Evolutionary conservation across 169 alveolate genomes (phyloP).

Genomic region (Cryptosporidium parvum): DNA sequence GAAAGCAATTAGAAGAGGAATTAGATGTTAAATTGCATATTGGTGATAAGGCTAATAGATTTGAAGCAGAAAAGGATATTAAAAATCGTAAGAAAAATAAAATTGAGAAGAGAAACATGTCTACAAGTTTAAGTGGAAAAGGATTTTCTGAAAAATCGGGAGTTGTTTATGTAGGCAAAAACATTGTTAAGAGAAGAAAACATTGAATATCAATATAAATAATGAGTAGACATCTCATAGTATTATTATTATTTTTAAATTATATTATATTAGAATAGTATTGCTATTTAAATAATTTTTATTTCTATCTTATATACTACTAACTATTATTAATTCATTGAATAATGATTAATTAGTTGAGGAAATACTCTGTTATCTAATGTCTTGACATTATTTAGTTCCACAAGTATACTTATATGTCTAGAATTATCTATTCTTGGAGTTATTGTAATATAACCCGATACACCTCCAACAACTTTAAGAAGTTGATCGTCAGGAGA

Average conservation of each 20-base stretch:
- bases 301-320: not conserved
- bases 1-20: conserved; percentile 50
- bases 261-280: not conserved
- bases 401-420: conserved; percentile 56
- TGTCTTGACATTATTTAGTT: conserved; percentile 27
- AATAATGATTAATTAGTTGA: conserved; percentile 29
- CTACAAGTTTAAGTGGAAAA: conserved; percentile 51
- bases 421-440: conserved; percentile 63
- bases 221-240: not conserved
- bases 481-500: conserved; percentile 35
- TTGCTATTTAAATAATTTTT: not conserved
- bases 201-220: not conserved
- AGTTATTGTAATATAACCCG: conserved; percentile 59
- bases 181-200: conserved; percentile 3
- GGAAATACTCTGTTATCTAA: conserved; percentile 13
- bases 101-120: conserved; percentile 21
- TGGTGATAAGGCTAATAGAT: conserved; percentile 53
- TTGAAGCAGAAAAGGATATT: conserved; percentile 34
- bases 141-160: conserved; percentile 64
- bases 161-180: conserved; percentile 64
- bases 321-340: conserved; percentile 18
- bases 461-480: conserved; percentile 9
- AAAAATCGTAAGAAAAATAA: conserved; percentile 17
- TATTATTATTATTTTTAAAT: not conserved
- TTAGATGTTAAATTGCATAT: conserved; percentile 21